Evolutionary conservation across 2,329 filamentous ascomycete species (phyloP).

Genomic region (Conoideocrella luteorostrata): DNA sequence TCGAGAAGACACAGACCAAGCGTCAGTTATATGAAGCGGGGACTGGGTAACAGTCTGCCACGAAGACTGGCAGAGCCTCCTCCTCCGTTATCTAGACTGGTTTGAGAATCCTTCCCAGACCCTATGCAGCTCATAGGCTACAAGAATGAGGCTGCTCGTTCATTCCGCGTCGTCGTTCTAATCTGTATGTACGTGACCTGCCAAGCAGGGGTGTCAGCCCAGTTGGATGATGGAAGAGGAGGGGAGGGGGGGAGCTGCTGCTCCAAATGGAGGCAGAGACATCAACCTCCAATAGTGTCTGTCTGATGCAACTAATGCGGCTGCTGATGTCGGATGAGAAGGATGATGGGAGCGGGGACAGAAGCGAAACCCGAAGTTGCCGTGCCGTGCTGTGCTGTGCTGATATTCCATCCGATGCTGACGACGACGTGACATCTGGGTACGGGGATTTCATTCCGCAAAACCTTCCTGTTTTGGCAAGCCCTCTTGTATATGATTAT

Average conservation of each 20-base stretch:
- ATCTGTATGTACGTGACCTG: background rate
- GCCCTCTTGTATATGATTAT: too few species aligned
- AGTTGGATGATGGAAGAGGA: too few species aligned
- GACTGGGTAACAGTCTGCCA: background rate
- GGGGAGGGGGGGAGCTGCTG: background rate
- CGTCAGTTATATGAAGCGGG: conserved; percentile 1
- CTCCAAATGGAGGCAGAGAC: background rate
- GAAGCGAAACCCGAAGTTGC: too few species aligned
- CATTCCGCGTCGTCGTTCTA: background rate
- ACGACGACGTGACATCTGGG: background rate
- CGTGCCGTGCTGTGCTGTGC: too few species aligned
- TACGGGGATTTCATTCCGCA: background rate
- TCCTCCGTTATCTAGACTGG: background rate
- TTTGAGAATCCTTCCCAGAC: background rate
- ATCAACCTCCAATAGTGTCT: background rate
- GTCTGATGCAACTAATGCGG: background rate
- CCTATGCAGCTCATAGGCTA: background rate
- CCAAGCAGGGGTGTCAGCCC: background rate
- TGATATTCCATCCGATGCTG: too few species aligned
- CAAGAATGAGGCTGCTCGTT: background rate
- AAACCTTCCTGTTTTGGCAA: background rate
- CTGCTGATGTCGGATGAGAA: background rate
- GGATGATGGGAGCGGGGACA: background rate
- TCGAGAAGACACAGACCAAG: background rate
- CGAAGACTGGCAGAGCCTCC: conserved; percentile 1